Base-by-base conservation (phyloP, 257 asterid species). In the Nyctanthes arbortristis region DNA sequence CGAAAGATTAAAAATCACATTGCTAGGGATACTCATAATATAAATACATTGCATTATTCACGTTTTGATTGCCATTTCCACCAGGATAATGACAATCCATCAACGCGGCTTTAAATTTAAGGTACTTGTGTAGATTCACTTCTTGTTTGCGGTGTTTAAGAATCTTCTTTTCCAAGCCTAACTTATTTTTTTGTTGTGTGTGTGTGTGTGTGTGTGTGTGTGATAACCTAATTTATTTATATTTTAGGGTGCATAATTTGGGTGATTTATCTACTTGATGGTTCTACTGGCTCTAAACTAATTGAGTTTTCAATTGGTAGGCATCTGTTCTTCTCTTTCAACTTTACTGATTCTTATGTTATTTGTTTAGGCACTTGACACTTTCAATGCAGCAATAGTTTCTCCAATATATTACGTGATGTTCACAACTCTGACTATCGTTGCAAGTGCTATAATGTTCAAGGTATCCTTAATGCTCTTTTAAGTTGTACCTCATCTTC, bases 381-480 rank as follows among this genome's bases (percentile, higher is more conserved):
- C 96, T 22, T 91, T 91, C 89, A 84, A 81, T 69, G 82, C 97
- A 0, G 93, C 96, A 33, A 76, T 91, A 22, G 97, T 91, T 66
- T 91, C 97, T 73, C 96, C 97, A 31, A 81, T 91, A 77, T 87
- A 91, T 68, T 91, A 89, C 39, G 97, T 91, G 73, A 84, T 89
- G 96, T 89, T 91, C 86, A 91, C 97, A 54, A 87, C 96, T 37
- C 85, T 91, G 75, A 91, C 97, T 5, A 89, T 89, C n/a, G 62
- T 78, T 24, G 96, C 97, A 31, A 92, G 96, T n/a, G 87, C 85
- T 35, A 92, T 92, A 78, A 89, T 91, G 97, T 91, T 89, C 86
- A 91, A 89, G 93, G 93, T 87, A 86, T 72, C 69, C 60, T 7
- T 29, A 35, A 24, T 64, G 9, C 55, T 65, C 71, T 70, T n/a